Percentiles rank a stretch among this genome's conserved stretches.
phyloP scores from a whole-genome alignment of 2,329 filamentous ascomycete genomes.

The Rutstroemia sp. region DNA sequence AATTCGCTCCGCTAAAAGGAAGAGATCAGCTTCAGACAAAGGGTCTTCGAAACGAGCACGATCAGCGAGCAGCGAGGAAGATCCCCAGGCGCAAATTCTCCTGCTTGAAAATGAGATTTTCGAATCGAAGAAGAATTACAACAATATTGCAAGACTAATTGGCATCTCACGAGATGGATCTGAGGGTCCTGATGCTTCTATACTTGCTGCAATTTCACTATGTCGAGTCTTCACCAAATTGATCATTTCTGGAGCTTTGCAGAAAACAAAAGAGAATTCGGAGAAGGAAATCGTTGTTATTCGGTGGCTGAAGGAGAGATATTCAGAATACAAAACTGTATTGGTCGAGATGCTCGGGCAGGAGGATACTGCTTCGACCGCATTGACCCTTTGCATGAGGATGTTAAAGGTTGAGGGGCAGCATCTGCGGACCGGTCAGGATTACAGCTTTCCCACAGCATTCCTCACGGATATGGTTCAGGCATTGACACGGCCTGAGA shows the following conservation, averaged over 20 bases:
- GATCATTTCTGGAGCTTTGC: slow-evolving; percentile 64
- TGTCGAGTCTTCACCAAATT: slow-evolving; percentile 82
- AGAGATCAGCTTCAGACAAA: slow-evolving; percentile 43
- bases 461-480: slow-evolving; percentile 60
- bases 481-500: slow-evolving; percentile 50
- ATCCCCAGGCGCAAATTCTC: slow-evolving; percentile 59
- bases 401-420: slow-evolving; percentile 73
- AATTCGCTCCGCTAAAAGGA: slow-evolving; percentile 33
- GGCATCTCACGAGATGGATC: slow-evolving; percentile 46
- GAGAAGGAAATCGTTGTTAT: slow-evolving; percentile 70
- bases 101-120: slow-evolving; percentile 73
- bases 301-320: slow-evolving; percentile 70
- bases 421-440: slow-evolving; percentile 50
- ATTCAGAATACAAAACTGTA: slow-evolving; percentile 60
- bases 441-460: slow-evolving; percentile 61
- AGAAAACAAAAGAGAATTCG: slow-evolving; percentile 54
- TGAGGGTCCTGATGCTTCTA: slow-evolving; percentile 45
- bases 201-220: slow-evolving; percentile 70
- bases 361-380: slow-evolving; percentile 60
- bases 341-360: slow-evolving; percentile 54
- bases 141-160: slow-evolving; percentile 74
- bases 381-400: slow-evolving; percentile 74
- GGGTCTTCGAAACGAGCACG: slow-evolving; percentile 38
- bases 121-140: slow-evolving; percentile 84
- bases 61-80: slow-evolving; percentile 38